Conservation (phyloP, 2,329 filamentous ascomycete genomes). For the Trichoderma sp. region DNA sequence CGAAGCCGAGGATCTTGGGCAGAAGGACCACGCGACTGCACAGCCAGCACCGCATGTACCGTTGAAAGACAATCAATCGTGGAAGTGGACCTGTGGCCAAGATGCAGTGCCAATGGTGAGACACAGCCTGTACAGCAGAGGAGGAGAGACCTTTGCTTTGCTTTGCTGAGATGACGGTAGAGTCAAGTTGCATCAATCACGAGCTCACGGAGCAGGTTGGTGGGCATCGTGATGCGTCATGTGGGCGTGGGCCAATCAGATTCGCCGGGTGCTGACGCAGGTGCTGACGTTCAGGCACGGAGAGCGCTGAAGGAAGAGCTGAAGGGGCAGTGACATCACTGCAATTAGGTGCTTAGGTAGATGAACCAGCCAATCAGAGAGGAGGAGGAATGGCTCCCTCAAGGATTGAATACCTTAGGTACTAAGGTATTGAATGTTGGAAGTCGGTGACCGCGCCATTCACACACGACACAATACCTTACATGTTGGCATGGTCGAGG, state of each 20-base stretch:
- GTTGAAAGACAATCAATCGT: not conserved
- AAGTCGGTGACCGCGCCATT: too few relatives aligned
- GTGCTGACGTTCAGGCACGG: slow-evolving; percentile 6
- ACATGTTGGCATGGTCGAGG: too few relatives aligned
- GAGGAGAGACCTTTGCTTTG: not conserved
- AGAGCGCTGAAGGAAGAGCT: not conserved
- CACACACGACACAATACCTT: too few relatives aligned
- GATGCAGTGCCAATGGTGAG: not conserved
- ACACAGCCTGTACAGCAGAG: not conserved
- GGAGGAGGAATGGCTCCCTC: not conserved
- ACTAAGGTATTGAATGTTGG: too few relatives aligned
- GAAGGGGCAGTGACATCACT: not conserved
- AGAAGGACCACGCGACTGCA: slow-evolving; percentile 6
- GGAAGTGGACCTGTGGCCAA: not conserved
- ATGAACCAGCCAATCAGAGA: not conserved
- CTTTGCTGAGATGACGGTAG: not conserved
- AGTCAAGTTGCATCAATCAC: slow-evolving; percentile 9
- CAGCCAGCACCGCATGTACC: not conserved
- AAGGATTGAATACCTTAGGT: too few relatives aligned
- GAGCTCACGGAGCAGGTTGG: not conserved
- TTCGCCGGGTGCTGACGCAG: not conserved
- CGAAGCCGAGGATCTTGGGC: not conserved
- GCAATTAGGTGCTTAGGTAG: not conserved
- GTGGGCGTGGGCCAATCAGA: slow-evolving; percentile 14
- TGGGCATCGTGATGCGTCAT: slow-evolving; percentile 16